Percentiles rank a stretch among this genome's conserved stretches.
phyloP scores from a whole-genome alignment of 2,329 filamentous ascomycete genomes.

The Calonectria montana region DNA sequence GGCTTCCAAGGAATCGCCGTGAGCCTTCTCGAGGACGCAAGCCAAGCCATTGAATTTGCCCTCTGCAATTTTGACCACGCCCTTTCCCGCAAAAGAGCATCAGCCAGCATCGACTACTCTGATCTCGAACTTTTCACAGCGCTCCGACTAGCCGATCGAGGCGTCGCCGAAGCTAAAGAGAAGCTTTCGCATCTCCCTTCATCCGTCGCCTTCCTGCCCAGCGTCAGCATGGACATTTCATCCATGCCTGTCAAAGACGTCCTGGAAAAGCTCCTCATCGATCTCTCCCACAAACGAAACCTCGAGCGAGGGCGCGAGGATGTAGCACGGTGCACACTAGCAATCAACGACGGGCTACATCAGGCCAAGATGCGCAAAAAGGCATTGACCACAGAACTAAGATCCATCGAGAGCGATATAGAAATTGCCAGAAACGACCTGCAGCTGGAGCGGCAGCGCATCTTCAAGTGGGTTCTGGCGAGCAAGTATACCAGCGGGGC shows the following conservation, averaged over 20 bases:
- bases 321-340: constrained; percentile 48
- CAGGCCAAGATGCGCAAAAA: constrained; percentile 46
- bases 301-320: constrained; percentile 57
- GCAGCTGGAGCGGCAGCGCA: constrained; percentile 57
- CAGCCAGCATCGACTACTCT: constrained; percentile 48
- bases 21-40: constrained; percentile 53
- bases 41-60: constrained; percentile 41
- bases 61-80: constrained; percentile 55
- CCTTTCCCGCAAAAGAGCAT: constrained; percentile 50
- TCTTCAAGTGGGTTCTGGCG: constrained; percentile 41
- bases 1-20: constrained; percentile 57
- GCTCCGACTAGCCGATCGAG: background rate
- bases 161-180: background rate
- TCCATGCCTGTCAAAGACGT: background rate
- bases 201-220: constrained; percentile 8
- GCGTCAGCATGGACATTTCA: constrained; percentile 5
- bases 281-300: constrained; percentile 63
- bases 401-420: constrained; percentile 43
- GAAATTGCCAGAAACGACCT: constrained; percentile 50
- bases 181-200: constrained; percentile 9
- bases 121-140: constrained; percentile 25
- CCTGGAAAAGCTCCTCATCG: constrained; percentile 48
- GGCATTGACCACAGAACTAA: constrained; percentile 47
- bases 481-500: constrained; percentile 4
- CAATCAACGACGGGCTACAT: constrained; percentile 46